Percentiles rank a stretch among this genome's conserved stretches.
phyloP scores from a whole-genome alignment of 1,284 basidiomycete genomes.

The Tetrapyrgos nigripes region DNA sequence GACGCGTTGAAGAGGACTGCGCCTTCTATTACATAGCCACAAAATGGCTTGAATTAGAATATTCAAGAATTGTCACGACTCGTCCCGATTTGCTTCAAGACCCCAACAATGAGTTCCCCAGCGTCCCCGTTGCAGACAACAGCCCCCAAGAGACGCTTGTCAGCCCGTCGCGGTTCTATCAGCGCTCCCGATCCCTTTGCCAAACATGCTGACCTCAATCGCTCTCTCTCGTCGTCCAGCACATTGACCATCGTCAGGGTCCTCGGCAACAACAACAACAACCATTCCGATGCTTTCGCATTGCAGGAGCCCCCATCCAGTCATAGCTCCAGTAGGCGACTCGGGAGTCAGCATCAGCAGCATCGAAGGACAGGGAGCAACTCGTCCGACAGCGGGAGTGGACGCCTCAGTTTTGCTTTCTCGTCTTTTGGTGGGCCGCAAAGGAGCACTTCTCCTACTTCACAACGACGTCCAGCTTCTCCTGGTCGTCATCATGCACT shows the following conservation, averaged over 20 bases:
- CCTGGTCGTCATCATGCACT: slow-evolving; percentile 26
- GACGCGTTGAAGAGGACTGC: no score
- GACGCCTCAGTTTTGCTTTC: slow-evolving; percentile 69
- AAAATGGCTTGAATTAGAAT: no score
- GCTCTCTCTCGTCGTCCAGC: slow-evolving; percentile 61
- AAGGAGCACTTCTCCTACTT: slow-evolving; percentile 21
- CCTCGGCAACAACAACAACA: slow-evolving; percentile 27
- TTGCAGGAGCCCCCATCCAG: slow-evolving; percentile 36
- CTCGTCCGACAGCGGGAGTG: slow-evolving; percentile 21
- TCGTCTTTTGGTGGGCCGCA: slow-evolving; percentile 55
- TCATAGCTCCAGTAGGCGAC: slow-evolving; percentile 11
- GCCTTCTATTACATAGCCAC: no score
- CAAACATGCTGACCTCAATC: slow-evolving; percentile 53
- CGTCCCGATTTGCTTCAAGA: no score
- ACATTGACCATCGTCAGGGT: slow-evolving; percentile 79
- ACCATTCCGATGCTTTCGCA: slow-evolving; percentile 22
- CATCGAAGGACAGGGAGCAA: slow-evolving; percentile 37
- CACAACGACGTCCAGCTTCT: slow-evolving; percentile 50
- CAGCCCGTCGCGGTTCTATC: slow-evolving; percentile 66
- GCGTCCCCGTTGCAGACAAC: slow-evolving; percentile 22
- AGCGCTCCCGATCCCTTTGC: slow-evolving; percentile 73
- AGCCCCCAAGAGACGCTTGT: slow-evolving; percentile 44
- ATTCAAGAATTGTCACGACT: no score
- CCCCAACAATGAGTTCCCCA: slow-evolving; percentile 1
- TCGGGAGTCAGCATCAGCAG: slow-evolving; percentile 33